Conservation (phyloP, 2,329 filamentous ascomycete species). For the Aspergillus caelatus region DNA sequence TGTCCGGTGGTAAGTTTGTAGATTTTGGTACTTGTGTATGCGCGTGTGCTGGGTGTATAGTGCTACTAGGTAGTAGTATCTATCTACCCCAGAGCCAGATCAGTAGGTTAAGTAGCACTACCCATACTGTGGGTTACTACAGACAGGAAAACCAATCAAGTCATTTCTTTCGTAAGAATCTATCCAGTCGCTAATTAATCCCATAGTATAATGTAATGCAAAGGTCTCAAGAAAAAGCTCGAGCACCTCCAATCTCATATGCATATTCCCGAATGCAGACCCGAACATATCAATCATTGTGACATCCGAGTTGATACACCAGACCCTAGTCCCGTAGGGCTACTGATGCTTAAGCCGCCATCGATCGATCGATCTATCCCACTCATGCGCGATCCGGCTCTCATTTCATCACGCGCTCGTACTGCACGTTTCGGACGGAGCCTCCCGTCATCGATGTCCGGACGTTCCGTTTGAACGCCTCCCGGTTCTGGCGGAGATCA, state of each 20-base stretch:
- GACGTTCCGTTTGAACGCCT: slow-evolving; percentile 91
- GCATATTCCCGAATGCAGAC: background rate
- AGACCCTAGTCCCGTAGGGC: background rate
- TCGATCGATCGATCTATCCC: background rate
- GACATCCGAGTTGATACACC: background rate
- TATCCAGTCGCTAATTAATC: slow-evolving; percentile 40
- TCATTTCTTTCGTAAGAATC: slow-evolving; percentile 31
- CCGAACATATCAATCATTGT: background rate
- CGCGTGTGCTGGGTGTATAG: background rate
- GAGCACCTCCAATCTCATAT: background rate
- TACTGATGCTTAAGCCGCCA: background rate
- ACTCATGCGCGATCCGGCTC: background rate
- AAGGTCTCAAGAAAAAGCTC: background rate
- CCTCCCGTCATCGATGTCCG: slow-evolving; percentile 81
- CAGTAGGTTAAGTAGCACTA: background rate
- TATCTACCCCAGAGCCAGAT: background rate
- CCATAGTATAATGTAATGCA: slow-evolving; percentile 25
- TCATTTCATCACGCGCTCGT: slow-evolving; percentile 76
- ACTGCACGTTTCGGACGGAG: slow-evolving; percentile 69
- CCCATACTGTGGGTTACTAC: background rate
- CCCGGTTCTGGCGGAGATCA: slow-evolving; percentile 81
- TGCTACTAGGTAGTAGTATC: background rate
- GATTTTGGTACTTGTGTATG: background rate
- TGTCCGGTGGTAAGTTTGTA: background rate
- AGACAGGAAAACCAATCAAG: slow-evolving; percentile 7